Evolutionary conservation across 2,329 filamentous ascomycete genomes (phyloP).

Genomic region (Aureobasidium sp.): DNA sequence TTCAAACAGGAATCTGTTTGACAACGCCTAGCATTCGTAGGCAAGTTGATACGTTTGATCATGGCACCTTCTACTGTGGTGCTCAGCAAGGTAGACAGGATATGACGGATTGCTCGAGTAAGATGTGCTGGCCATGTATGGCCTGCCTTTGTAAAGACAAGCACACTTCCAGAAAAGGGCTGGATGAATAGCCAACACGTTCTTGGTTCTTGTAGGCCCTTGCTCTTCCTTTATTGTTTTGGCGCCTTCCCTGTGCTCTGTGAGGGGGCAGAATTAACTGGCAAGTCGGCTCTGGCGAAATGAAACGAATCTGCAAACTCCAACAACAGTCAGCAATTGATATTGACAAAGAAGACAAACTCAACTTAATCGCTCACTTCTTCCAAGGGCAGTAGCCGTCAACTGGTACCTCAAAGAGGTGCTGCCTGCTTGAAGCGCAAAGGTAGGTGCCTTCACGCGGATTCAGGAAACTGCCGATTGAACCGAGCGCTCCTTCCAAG

Average conservation of each 20-base stretch:
- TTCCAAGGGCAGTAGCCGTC: not conserved
- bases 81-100: not conserved
- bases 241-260: not conserved
- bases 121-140: not conserved
- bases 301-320: not conserved
- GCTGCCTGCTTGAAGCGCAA: not conserved
- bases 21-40: not conserved
- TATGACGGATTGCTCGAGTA: not conserved
- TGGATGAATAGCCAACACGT: not conserved
- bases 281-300: not conserved
- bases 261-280: not conserved
- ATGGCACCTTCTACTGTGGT: not conserved
- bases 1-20: not conserved
- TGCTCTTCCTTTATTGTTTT: not conserved
- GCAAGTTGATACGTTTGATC: not conserved
- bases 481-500: not conserved
- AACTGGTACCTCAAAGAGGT: not conserved
- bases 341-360: not conserved
- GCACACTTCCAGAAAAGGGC: too few relatives aligned
- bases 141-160: not conserved
- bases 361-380: not conserved
- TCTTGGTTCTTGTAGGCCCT: not conserved
- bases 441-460: not conserved
- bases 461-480: not conserved
- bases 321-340: not conserved